Percentiles rank a stretch among this genome's conserved stretches.
phyloP scores from a whole-genome alignment of 805 yeast genomes.

The Wickerhamiella parazyma region DNA sequence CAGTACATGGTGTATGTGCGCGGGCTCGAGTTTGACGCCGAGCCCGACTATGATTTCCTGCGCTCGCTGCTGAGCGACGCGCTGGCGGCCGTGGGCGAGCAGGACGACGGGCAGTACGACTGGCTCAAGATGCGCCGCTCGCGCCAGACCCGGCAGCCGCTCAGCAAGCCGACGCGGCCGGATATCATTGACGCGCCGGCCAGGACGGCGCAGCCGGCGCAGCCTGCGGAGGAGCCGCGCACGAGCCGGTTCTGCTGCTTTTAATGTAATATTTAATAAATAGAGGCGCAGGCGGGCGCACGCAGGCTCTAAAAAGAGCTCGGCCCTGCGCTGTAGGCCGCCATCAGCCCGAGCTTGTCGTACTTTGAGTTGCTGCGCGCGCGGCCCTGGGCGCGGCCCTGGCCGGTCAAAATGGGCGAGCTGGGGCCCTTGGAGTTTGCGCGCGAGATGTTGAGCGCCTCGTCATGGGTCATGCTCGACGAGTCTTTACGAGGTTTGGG shows the following conservation, averaged over 20 bases:
- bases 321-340: constrained; percentile 29
- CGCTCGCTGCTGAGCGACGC: constrained; percentile 67
- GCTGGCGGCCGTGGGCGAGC: constrained; percentile 53
- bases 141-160: constrained; percentile 4
- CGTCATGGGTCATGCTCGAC: constrained; percentile 24
- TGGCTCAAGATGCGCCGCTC: constrained; percentile 57
- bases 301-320: constrained; percentile 16
- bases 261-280: constrained; percentile 1
- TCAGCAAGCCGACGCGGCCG: constrained; percentile 8
- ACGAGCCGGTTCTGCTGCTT: constrained; percentile 8
- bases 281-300: background rate
- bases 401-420: background rate
- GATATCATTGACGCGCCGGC: constrained; percentile 7
- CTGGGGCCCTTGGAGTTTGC: constrained; percentile 17
- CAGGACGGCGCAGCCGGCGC: background rate
- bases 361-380: constrained; percentile 15
- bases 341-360: constrained; percentile 26
- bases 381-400: no score
- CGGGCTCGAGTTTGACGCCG: constrained; percentile 78
- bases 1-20: constrained; percentile 83
- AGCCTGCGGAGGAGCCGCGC: background rate
- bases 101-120: constrained; percentile 82
- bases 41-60: constrained; percentile 85
- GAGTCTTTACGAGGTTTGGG: constrained; percentile 18
- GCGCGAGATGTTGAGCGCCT: constrained; percentile 27